Base-by-base conservation (phyloP, 352 stramenopile genomes). In the Globisporangium spinosum region DNA sequence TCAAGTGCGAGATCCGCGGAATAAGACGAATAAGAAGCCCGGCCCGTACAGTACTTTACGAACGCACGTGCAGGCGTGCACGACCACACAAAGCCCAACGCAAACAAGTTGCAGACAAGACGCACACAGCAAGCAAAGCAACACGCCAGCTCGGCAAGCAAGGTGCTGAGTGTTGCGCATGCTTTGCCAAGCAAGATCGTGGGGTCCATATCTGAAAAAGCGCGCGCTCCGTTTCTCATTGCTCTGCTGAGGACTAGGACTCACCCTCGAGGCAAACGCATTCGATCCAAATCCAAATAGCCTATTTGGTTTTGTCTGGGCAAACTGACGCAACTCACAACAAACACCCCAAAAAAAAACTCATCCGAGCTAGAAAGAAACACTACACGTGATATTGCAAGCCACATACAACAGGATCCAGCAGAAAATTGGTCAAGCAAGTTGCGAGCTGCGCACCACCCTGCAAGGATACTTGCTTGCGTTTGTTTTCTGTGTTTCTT, bases 11-110 rank as follows among this genome's bases (percentile, higher is more conserved):
- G 58, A 43, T 49, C 58, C 13, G 23, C 58, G 58, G 58, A 63
- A 63, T 60, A 67, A 67, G 61, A 66, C 45, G 60, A 43, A 59
- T 60, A 47, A 60, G 49, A 59, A 53, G 51, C 34, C 12, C 20
- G 12, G 23, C 2, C 51, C 35, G 47, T 63, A 53, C 57, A n/a
- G 57, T 25, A 67, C 35, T 22, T 35, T 27, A 27, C 22, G 7
- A 35, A n/a, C 43, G 34, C 58, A 54, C 58, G 35, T 22, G 20
- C 35, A 49, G 51, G 12, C 25, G 25, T 29, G 51, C 23, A 12
- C 51, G 51, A 58, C 51, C 51, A 35, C 25, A 35, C 51, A 34
- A 58, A 58, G 8, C 49, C 49, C 29, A 27, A 32, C 51, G 51
- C 51, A 58, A 58, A 13, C 23, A 35, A 22, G 23, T 2, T n/a